Evolutionary conservation across 108 stramenopile species (phyloP).

Genomic region (Stephanodiscus minutulus): DNA sequence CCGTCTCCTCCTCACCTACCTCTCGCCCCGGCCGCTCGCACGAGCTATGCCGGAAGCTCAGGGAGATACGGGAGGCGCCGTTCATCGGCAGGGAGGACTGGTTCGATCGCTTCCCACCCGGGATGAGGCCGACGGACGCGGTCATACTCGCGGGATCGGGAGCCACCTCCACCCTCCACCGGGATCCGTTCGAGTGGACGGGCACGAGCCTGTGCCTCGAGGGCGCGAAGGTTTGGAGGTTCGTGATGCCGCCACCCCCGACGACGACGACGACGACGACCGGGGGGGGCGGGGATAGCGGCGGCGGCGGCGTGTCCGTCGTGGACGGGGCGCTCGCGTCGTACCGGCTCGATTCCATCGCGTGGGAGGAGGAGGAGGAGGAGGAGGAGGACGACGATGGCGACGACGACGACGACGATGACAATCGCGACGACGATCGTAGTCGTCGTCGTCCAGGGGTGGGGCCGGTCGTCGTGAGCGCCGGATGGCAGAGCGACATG

Average conservation of each 20-base stretch:
- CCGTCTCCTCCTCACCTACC: neutral
- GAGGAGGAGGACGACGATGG: neutral
- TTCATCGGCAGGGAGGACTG: constrained; percentile 36
- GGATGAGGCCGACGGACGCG: constrained; percentile 51
- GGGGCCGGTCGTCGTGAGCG: constrained; percentile 46
- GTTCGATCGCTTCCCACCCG: constrained; percentile 61
- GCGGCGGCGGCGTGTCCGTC: too few relatives aligned
- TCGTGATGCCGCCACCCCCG: constrained; percentile 42
- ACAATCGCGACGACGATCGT: neutral
- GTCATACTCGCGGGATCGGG: constrained; percentile 66
- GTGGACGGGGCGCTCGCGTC: constrained; percentile 49
- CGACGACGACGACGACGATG: constrained; percentile 12
- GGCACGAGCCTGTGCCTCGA: constrained; percentile 68
- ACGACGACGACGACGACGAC: too few relatives aligned
- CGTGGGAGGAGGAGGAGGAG: constrained; percentile 47
- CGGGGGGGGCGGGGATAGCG: too few relatives aligned
- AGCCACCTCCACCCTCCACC: constrained; percentile 62
- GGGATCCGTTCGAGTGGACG: constrained; percentile 80
- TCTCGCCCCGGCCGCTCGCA: neutral
- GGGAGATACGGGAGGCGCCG: constrained; percentile 22
- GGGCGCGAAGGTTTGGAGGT: constrained; percentile 72
- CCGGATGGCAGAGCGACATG: constrained; percentile 71
- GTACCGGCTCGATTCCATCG: constrained; percentile 59
- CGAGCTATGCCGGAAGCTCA: neutral
- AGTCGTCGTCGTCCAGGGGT: too few relatives aligned